Base-by-base conservation (phyloP, 2,329 filamentous ascomycete species). In the Rutstroemia sp. region DNA sequence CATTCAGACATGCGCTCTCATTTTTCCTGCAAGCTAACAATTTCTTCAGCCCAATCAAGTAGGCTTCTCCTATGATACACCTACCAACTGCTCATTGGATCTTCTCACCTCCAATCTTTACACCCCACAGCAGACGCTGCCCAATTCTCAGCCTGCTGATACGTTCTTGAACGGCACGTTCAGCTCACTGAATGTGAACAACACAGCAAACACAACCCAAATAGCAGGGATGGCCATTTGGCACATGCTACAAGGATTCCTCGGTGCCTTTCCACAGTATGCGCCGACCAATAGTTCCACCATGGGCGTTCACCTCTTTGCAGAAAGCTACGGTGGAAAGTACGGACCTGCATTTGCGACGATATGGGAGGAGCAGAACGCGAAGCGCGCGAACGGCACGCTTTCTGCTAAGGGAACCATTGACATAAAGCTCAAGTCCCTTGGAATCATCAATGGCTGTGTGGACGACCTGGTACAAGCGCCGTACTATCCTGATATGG, bases 381-480 rank as follows among this genome's bases (percentile, higher is more conserved):
- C 73, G 18, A 74, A 74, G 52, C 77, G 79, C 14, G 65, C 69
- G n/a, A 78, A 75, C 54, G 79, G 82, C 3, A 69, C 75, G 1
- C 57, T 81, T 1, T 68, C 77, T 8, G 70, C 66, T 18, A 78
- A 78, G 58, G 74, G 71, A 38, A 83, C 80, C 2, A 70, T 86
- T 10, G 77, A 81, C 30, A 80, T 88, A 49, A 77, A 79, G 54
- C 73, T 90, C 8, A 74, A 73, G 14, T 81, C 85, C 0, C 70
- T 90, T 0, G 86, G 86, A 21, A 86, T 91, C 57, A 74, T 89
- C 57, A 88, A 90, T 67, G 87, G 86, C 12, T 81, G 85, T 61
- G 74, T 90, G 38, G 88, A 91, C 65, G 76, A 80, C 62, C 68
- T 82, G 30, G 75, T 83, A 1, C 84, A 90, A 70, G 73, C 74